Conservation (phyloP, 345 rosid genomes). For the Cardiospermum halicacabum region DNA sequence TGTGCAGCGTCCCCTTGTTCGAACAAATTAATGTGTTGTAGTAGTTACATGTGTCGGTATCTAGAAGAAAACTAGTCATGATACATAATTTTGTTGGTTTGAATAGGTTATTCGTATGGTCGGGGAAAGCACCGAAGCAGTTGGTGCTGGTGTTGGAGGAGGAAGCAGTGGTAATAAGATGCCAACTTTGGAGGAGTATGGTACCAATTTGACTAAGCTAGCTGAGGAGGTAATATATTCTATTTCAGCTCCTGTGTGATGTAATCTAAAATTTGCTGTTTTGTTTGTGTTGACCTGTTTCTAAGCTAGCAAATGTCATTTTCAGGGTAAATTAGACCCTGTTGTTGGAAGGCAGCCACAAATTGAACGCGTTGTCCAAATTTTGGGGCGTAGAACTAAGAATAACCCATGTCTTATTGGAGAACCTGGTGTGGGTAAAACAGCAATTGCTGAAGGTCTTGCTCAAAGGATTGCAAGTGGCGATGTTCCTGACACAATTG, state of each 20-base stretch:
- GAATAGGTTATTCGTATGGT: conserved; percentile 95
- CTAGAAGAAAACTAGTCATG: not conserved
- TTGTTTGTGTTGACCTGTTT: not conserved
- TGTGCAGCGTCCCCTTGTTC: too few species aligned
- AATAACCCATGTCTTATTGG: conserved; percentile 98
- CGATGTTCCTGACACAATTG: conserved; percentile 97
- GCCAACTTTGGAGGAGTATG: conserved; percentile 99
- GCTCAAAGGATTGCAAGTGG: conserved; percentile 91
- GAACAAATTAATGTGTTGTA: not conserved
- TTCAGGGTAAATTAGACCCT: conserved; percentile 95
- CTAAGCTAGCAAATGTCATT: conserved; percentile 5
- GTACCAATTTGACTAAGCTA: conserved; percentile 91
- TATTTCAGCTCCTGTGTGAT: conserved; percentile 5
- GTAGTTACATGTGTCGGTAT: not conserved
- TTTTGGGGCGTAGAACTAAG: conserved; percentile 93
- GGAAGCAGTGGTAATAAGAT: conserved; percentile 74
- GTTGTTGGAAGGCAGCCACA: conserved; percentile 98
- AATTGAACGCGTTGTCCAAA: conserved; percentile 93
- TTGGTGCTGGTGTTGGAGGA: conserved; percentile 77
- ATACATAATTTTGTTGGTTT: conserved; percentile 13
- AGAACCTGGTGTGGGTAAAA: conserved; percentile 99
- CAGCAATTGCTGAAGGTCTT: conserved; percentile 99
- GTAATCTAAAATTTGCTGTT: not conserved
- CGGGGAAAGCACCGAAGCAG: conserved; percentile 83
- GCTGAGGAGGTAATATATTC: conserved; percentile 77